Percentiles rank a stretch among this genome's conserved stretches.
Conservation (phyloP, 139 green algal genomes). For the Chlamydomonas incerta region DNA sequence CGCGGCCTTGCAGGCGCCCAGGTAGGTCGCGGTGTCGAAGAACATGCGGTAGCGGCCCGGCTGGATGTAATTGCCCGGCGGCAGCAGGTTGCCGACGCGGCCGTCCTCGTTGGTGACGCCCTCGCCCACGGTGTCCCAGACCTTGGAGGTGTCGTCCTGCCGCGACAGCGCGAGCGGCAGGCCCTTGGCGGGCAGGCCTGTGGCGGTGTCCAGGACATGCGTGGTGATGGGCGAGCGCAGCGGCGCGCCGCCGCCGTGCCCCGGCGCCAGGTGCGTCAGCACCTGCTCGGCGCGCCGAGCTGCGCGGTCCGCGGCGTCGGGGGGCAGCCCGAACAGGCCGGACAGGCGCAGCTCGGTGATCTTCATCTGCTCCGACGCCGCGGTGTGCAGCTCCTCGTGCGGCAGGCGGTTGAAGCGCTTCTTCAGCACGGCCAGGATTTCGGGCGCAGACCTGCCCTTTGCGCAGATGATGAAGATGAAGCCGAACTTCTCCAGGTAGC, state of each 20-base stretch:
- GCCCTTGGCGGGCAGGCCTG: conserved; percentile 83
- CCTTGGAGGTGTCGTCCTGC: conserved; percentile 50
- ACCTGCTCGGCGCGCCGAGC: conserved; percentile 56
- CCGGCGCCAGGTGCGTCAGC: conserved; percentile 23
- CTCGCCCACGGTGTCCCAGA: conserved; percentile 64
- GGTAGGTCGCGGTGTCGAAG: conserved; percentile 86
- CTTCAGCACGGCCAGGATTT: conserved; percentile 79
- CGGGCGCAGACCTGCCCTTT: conserved; percentile 66
- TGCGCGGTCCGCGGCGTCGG: background rate
- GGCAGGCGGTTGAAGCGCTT: conserved; percentile 56
- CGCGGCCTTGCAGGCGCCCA: conserved; percentile 57
- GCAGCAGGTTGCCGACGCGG: conserved; percentile 69
- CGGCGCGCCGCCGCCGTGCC: background rate
- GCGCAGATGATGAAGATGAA: conserved; percentile 97
- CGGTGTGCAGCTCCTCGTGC: conserved; percentile 71
- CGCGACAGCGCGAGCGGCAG: conserved; percentile 77
- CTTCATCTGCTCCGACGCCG: conserved; percentile 93
- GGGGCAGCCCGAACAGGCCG: conserved; percentile 57
- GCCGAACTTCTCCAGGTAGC: conserved; percentile 90
- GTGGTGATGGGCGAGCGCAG: conserved; percentile 92
- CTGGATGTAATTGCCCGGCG: conserved; percentile 60
- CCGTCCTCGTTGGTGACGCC: conserved; percentile 87
- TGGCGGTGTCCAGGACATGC: conserved; percentile 91
- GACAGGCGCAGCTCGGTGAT: conserved; percentile 94
- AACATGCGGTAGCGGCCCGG: conserved; percentile 86